phyloP scores from a whole-genome alignment of 371 early-diverging fungal genomes.

The Apophysomyces sp. region DNA sequence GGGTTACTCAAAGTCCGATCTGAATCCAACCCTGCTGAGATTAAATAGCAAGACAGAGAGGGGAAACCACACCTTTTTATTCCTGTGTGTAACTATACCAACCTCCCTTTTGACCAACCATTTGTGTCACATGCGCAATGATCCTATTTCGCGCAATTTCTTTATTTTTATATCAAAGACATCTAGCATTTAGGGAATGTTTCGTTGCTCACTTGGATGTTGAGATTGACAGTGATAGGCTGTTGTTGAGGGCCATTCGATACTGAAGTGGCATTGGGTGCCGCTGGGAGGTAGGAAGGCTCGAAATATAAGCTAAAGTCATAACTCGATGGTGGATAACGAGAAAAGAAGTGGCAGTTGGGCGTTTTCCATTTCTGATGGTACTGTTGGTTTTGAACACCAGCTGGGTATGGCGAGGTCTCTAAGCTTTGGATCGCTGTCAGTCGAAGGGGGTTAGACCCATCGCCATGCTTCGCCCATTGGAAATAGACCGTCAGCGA shows the following conservation, averaged over 20 bases:
- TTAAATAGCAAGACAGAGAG: no score
- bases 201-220: conserved; percentile 17
- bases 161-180: no score
- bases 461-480: conserved; percentile 14
- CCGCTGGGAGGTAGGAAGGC: conserved; percentile 4
- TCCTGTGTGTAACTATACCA: no score
- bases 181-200: conserved; percentile 23
- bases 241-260: conserved; percentile 10
- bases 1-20: no score
- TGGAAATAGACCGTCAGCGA: conserved; percentile 14
- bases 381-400: conserved; percentile 18
- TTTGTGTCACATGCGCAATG: no score
- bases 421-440: conserved; percentile 5
- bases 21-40: no score
- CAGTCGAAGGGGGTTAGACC: conserved; percentile 10
- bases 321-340: conserved; percentile 17
- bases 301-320: conserved; percentile 13
- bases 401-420: conserved; percentile 15
- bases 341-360: conserved; percentile 27
- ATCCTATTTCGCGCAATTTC: no score
- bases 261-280: background rate
- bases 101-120: no score
- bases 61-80: no score
- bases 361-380: conserved; percentile 14
- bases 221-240: conserved; percentile 12